Evolutionary conservation across 805 yeast species (phyloP), one percentile per base, ranked within the genome.

Genomic region (Kazachstania martiniae): DNA sequence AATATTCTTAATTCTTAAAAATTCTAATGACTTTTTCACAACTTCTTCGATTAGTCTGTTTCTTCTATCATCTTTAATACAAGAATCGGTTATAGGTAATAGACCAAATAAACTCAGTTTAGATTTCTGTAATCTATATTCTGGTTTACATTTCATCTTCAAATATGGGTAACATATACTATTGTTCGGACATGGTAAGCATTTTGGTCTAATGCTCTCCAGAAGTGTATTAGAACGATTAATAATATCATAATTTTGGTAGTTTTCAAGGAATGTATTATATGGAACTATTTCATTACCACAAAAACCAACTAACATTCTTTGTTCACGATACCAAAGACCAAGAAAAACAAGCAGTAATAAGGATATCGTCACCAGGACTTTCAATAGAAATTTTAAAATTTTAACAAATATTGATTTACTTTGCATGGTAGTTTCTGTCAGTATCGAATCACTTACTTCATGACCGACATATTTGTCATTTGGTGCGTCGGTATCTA

Each of bases 141-240:
- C 94, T 28, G 74, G 76, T 43, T 72, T 75, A 56, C 98, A 89
- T 35, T 68, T 74, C 7, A 82, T 47, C 32, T 66, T 61, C 44
- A 80, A 61, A 28, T 65, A 51, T 16, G 74, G 71, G 41, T 66
- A 73, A 57, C 97, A 89, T 24, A 71, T 62, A 0, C 87, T 91
- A 57, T 87, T 77, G 3, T 65, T 69, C 2, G 97, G 96, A 51
- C 97, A 89, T 17, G 70, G 70, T 4, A 70, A 58, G 59, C 98
- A 89, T 1, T 43, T 28, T 3, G 94, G 93, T 30, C 67, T 66
- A 31, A 67, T 51, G 0, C 49, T 36, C 30, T 68, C 70, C 35
- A 80, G 53, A 35, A 61, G 56, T n/a, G n/a, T n/a, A n/a, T n/a
- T n/a, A n/a, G n/a, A n/a, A n/a, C n/a, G n/a, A n/a, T n/a, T n/a